Evolutionary conservation across 2,329 filamentous ascomycete genomes (phyloP), one percentile per base, ranked within the genome.

Genomic region (Lachnellula suecica): DNA sequence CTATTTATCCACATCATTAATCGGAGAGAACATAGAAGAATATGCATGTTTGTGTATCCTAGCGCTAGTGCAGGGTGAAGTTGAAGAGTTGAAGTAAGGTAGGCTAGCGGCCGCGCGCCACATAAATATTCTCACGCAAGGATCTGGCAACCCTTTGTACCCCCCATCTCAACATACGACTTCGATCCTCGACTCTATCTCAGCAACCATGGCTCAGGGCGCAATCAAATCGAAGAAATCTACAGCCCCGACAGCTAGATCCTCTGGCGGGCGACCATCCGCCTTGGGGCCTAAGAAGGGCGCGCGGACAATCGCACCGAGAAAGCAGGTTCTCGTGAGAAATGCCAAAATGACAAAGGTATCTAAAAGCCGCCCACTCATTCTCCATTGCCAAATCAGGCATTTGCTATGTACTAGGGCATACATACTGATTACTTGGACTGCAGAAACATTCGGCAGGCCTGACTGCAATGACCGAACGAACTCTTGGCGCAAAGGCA

Each of bases 381-480:
- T 42, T 37, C 20, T 43, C 22, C 35, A 4, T 40, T 22, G 5
- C 4, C 20, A 40, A 17, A 22, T 13, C 10, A n/a, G 9, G 6
- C 6, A 40, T 6, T 20, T 1, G 17, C n/a, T 17, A 13, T 11
- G 10, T 11, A 23, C 10, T 19, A 19, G 20, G 37, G 20, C 17
- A 6, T 8, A 11, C 13, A 3, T 15, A 52, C 24, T 51, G 19
- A 44, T 15, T 11, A 10, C 9, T 29, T 40, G 19, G 5, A 58
- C 29, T 19, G 51, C 50, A 79, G 79, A 87, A 87, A 77, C 75
- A 82, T 56, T 78, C 82, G 1, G 73, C 81, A 0, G 84, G 84
- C 0, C 70, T 89, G 37, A 79, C 79, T 3, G 79, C 78, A 0
- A 76, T 82, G 71, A 89, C 86, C n/a, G 87, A 90, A 65, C 79